These are phyloP conservation scores for Psidium friedrichsthalianum DNA, from an alignment of 345 rosid genomes.

Conservation along the genomic window DNA sequence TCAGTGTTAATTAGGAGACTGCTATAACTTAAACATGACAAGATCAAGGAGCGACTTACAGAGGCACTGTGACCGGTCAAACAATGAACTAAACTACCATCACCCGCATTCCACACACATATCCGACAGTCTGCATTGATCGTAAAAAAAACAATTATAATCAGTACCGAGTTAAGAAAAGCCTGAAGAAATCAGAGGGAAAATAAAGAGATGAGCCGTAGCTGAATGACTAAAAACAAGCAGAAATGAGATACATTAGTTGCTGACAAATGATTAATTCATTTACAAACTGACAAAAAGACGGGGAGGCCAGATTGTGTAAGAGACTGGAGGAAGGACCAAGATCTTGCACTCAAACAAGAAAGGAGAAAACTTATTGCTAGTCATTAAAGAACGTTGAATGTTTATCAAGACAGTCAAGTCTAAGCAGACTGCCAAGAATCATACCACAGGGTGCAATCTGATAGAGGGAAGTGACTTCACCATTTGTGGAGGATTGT, in stretches of 20 bases:
- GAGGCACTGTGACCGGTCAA: constrained; percentile 95
- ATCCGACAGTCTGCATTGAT: constrained; percentile 91
- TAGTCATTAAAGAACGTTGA: background rate
- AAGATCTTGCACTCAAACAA: background rate
- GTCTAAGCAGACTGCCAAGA: background rate
- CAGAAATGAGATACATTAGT: background rate
- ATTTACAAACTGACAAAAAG: background rate
- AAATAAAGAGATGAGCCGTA: background rate
- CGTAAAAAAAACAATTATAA: background rate
- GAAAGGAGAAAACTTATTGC: background rate
- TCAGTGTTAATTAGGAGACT: background rate
- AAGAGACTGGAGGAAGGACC: background rate
- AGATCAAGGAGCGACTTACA: constrained; percentile 33
- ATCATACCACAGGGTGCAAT: background rate
- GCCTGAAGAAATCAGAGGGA: background rate
- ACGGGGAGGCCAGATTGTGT: background rate
- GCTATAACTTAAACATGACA: background rate
- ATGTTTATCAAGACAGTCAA: background rate
- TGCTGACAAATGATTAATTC: background rate
- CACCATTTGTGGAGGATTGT: background rate
- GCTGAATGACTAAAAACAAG: background rate
- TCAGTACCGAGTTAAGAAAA: background rate
- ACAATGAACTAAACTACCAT: constrained; percentile 94
- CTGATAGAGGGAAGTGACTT: background rate
- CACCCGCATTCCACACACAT: constrained; percentile 99